A percentile compares a stretch with the other conserved stretches of the same genome.
phyloP scores from a whole-genome alignment of 2,329 filamentous ascomycete genomes.

The Penicillium sp. region DNA sequence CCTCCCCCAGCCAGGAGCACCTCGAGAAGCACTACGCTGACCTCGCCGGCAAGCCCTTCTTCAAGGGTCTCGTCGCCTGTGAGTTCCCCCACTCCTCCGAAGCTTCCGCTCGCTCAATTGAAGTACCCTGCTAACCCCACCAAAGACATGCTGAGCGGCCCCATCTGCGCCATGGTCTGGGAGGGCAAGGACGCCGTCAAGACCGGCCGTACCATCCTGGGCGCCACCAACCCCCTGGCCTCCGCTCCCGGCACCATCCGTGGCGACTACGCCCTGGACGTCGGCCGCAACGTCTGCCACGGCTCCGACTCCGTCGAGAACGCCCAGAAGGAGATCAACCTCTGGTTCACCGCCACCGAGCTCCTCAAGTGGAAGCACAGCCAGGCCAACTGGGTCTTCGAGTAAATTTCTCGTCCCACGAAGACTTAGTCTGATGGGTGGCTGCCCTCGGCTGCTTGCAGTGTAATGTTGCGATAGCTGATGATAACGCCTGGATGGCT shows the following conservation, averaged over 20 bases:
- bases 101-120: not conserved
- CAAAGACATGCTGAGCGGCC: slow-evolving; percentile 92
- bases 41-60: slow-evolving; percentile 94
- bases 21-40: slow-evolving; percentile 98
- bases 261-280: slow-evolving; percentile 85
- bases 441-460: slow-evolving; percentile 18
- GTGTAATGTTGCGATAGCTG: slow-evolving; percentile 22
- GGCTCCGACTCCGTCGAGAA: slow-evolving; percentile 98
- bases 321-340: slow-evolving; percentile 98
- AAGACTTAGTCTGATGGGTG: slow-evolving; percentile 20
- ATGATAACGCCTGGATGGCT: slow-evolving; percentile 19
- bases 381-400: slow-evolving; percentile 94
- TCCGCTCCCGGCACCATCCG: slow-evolving; percentile 98
- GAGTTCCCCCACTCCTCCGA: slow-evolving; percentile 45
- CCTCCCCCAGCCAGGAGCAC: slow-evolving; percentile 86
- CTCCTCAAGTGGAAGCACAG: slow-evolving; percentile 81
- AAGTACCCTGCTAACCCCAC: slow-evolving; percentile 21
- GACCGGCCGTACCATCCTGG: slow-evolving; percentile 93
- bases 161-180: slow-evolving; percentile 99
- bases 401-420: slow-evolving; percentile 55
- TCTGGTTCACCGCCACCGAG: slow-evolving; percentile 95
- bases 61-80: slow-evolving; percentile 91
- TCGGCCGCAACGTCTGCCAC: slow-evolving; percentile 99
- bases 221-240: slow-evolving; percentile 97
- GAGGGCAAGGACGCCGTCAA: slow-evolving; percentile 98